Evolutionary conservation across 192 early-diverging fungal genomes (phyloP).

Genomic region (Linnemannia elongata): DNA sequence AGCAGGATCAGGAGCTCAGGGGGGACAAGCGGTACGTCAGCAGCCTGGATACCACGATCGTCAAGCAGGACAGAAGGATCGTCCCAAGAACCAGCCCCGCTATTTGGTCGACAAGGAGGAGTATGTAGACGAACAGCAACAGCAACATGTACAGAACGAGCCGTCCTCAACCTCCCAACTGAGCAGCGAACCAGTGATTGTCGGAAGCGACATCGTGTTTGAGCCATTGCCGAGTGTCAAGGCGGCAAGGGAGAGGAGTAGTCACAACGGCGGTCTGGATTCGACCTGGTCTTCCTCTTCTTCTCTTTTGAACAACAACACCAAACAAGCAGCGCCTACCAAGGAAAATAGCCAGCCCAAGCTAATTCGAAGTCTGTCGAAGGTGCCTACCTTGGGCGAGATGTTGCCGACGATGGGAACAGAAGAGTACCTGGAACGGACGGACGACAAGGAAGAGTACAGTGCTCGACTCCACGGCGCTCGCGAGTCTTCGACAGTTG

Average conservation of each 20-base stretch:
- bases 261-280: background rate
- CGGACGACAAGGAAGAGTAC: slow-evolving; percentile 55
- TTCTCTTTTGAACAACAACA: background rate
- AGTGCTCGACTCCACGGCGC: slow-evolving; percentile 34
- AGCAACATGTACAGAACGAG: background rate
- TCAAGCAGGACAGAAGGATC: slow-evolving; percentile 13
- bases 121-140: slow-evolving; percentile 6
- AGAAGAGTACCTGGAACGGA: slow-evolving; percentile 50
- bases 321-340: background rate
- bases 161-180: background rate
- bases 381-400: slow-evolving; percentile 20
- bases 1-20: background rate
- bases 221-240: slow-evolving; percentile 53
- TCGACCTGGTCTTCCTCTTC: background rate
- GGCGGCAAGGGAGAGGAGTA: slow-evolving; percentile 7
- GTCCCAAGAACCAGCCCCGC: slow-evolving; percentile 1
- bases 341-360: background rate
- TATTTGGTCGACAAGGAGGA: slow-evolving; percentile 25
- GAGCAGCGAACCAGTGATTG: slow-evolving; percentile 28
- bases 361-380: background rate
- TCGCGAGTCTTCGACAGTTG: background rate
- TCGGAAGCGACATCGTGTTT: slow-evolving; percentile 52
- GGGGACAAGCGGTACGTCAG: background rate
- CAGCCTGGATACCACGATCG: slow-evolving; percentile 24
- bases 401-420: slow-evolving; percentile 42